Evolutionary conservation across 73 alveolate genomes (phyloP).

Genomic region (Breviolum minutum): DNA sequence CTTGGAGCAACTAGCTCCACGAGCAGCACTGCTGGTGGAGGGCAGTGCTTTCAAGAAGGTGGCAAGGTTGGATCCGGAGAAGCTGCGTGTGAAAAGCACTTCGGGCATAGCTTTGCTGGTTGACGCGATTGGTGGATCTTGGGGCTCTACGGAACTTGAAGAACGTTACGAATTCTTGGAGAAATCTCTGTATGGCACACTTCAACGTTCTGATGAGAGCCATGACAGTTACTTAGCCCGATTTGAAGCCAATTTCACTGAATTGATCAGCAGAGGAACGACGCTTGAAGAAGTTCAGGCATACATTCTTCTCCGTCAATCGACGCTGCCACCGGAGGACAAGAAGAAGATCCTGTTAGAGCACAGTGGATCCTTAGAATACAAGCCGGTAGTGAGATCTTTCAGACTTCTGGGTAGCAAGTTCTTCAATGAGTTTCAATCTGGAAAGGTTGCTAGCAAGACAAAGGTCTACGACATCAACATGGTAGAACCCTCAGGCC

Average conservation of each 20-base stretch:
- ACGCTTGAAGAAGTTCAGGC: neutral
- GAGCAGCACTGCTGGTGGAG: slow-evolving; percentile 20
- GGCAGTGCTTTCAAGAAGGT: neutral
- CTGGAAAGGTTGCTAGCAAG: no score
- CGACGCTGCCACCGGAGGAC: neutral
- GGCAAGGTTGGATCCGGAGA: neutral
- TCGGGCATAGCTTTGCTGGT: neutral
- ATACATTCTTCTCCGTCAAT: neutral
- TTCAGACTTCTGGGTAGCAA: neutral
- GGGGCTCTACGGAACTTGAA: neutral
- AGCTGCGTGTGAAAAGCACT: neutral
- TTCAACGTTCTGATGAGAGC: neutral
- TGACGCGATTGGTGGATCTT: neutral
- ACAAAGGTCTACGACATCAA: neutral
- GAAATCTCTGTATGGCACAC: neutral
- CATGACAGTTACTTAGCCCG: neutral
- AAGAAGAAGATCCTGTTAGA: neutral
- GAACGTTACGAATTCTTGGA: neutral
- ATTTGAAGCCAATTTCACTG: neutral
- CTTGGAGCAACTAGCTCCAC: neutral
- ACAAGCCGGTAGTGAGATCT: neutral
- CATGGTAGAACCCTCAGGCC: neutral
- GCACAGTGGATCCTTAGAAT: neutral
- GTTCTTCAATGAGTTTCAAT: neutral
- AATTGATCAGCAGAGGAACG: neutral